Base-by-base conservation (phyloP, 768 basidiomycete species). In the Kwoniella pini region DNA sequence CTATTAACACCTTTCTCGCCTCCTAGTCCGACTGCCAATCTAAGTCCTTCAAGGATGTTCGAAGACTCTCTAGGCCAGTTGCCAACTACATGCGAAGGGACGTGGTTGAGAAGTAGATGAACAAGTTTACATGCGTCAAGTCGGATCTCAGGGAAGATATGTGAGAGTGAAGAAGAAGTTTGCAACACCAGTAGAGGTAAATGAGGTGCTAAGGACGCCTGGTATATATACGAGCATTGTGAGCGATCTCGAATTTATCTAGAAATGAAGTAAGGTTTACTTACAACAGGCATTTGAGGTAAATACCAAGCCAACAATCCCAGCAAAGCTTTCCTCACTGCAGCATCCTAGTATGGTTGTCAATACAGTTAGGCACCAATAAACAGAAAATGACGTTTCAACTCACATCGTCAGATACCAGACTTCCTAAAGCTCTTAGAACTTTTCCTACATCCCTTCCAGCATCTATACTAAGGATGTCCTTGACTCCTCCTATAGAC, bases 101-200 rank as follows among this genome's bases (percentile, higher is more conserved):
- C 84, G 60, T 81, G 71, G 36, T 87, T 85, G 3, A 96, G 82
- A 39, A 91, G 82, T 22, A 94, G 74, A 68, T 89, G 84, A 42
- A 97, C 78, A 66, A 91, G 85, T 12, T 87, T 86, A 54, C 95
- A 82, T 2, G 91, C 90, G 72, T 97, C 94, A 38, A 97, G 83
- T 15, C 92, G 85, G 61, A 97, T 91, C 77, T 95, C 91, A 21
- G 93, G 93, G 76, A 93, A 96, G 46, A 98, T 95, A 69, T 94
- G 89, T 0, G 91, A 93, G 76, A 94, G 88, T 0, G 91, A 91
- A 10, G 93, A 95, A 5, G 90, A 87, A 0, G 86, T 86, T 75
- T 93, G 95, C 15, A 98, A 84, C 22, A 97, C 81, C 4, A 97
- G 81, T 0, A 86, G 70, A 1, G 89, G 81, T 0, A 88, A 82